Evolutionary conservation across 202 grass and related monocot genomes (phyloP).

Genomic region (Setaria viridis): DNA sequence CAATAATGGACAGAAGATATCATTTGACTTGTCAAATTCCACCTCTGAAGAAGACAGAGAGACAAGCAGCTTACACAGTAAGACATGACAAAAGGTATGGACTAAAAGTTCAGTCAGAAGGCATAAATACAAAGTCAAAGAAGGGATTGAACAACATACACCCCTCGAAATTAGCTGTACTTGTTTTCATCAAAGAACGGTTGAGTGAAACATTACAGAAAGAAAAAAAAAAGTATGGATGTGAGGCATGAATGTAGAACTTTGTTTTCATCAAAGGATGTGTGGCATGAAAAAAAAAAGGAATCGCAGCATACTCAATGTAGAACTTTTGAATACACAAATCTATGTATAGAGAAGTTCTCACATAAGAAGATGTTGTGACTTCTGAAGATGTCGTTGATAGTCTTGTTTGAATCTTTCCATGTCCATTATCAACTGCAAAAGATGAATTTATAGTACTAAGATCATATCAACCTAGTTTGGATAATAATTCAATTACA

Average conservation of each 20-base stretch:
- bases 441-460: slow-evolving; percentile 35
- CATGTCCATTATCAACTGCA: slow-evolving; percentile 88
- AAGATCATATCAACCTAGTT: slow-evolving; percentile 1
- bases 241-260: not conserved
- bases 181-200: slow-evolving; percentile 3
- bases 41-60: slow-evolving; percentile 20
- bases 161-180: slow-evolving; percentile 26
- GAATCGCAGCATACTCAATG: slow-evolving; percentile 8
- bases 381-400: slow-evolving; percentile 62
- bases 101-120: slow-evolving; percentile 23
- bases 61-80: slow-evolving; percentile 14
- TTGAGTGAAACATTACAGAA: not conserved
- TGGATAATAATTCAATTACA: slow-evolving; percentile 23
- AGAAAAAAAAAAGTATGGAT: slow-evolving; percentile 8
- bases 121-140: slow-evolving; percentile 27
- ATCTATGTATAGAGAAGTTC: slow-evolving; percentile 35
- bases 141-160: slow-evolving; percentile 19
- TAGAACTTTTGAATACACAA: slow-evolving; percentile 7
- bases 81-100: slow-evolving; percentile 29
- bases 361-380: slow-evolving; percentile 60
- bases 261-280: not conserved
- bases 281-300: not conserved
- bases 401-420: slow-evolving; percentile 81
- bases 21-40: not conserved
- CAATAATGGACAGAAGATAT: slow-evolving; percentile 30